Evolutionary conservation across 768 basidiomycete genomes (phyloP), one percentile per base, ranked within the genome.

Genomic region (Hypsizygus marmoreus): DNA sequence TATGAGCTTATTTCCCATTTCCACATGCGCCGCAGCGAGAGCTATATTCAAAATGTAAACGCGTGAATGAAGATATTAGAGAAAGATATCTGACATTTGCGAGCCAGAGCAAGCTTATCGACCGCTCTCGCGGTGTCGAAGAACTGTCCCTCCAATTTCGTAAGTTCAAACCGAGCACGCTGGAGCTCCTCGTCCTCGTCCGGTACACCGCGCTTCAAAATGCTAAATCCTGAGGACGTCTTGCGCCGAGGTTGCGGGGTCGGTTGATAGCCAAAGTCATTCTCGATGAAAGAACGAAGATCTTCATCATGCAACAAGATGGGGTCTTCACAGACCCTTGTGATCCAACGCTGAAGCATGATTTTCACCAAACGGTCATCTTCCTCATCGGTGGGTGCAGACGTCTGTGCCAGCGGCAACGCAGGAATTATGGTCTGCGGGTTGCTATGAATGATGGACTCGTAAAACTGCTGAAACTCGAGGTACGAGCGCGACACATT

Each of bases 351-450:
- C 67, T 98, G 97, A 16, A 98, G 74, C 80, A 95, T 92, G 49
- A 95, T 88, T 63, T 88, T 88, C 24, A 99, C 92, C 2, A 99
- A 77, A 14, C 97, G 80, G 64, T 98, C 97, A 65, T 99, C 97
- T 68, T 98, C 97, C 69, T 98, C 97, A 60, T 98, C 97, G 10
- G 92, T 94, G 19, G 92, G 88, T 2, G 97, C 97, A 10, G 95
- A 97, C 0, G 95, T 97, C 55, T 95, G 92, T 0, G 95, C 82
- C n/a, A 98, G 77, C 1, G 97, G 97, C 11, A 99, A 77, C 4
- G 97, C 97, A 6, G 97, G 92, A 12, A 97, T 77, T 56, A 99
- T 97, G 20, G 95, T 95, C 61, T 98, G 97, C 0, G 97, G 97
- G 63, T 91, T 95, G 66, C 81, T 92, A 57, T 86, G 80, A 23